A percentile compares a stretch with the other conserved stretches of the same genome.
phyloP scores from a whole-genome alignment of 2,329 filamentous ascomycete genomes.

The Paracamarosporium sp. region DNA sequence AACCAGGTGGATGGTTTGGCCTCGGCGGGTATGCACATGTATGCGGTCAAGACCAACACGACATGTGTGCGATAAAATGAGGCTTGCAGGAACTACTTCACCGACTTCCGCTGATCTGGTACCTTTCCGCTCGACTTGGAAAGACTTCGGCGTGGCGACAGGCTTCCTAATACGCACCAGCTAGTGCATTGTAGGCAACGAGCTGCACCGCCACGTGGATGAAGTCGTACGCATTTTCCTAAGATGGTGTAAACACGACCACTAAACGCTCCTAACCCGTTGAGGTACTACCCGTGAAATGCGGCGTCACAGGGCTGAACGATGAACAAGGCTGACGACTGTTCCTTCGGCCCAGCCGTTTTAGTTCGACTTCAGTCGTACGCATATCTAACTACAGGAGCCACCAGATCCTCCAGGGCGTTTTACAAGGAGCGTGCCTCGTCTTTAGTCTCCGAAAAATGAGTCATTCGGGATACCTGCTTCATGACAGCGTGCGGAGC shows the following conservation, averaged over 20 bases:
- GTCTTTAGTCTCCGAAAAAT: neutral
- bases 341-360: neutral
- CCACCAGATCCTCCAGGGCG: neutral
- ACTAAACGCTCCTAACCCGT: neutral
- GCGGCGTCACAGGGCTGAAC: neutral
- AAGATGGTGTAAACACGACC: neutral
- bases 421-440: neutral
- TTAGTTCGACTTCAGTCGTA: too few species aligned
- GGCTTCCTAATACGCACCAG: neutral
- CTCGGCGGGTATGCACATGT: conserved; percentile 6
- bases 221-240: neutral
- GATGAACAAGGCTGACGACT: neutral
- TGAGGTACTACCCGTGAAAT: neutral
- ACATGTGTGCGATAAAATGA: neutral
- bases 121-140: conserved; percentile 3
- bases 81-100: neutral
- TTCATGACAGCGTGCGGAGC: neutral
- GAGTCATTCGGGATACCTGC: neutral
- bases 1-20: conserved; percentile 2
- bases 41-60: neutral
- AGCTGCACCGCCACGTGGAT: neutral
- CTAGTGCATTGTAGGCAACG: neutral
- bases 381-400: neutral
- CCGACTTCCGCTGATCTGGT: conserved; percentile 4
- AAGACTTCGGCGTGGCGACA: neutral